Conservation (phyloP, 108 stramenopile genomes). For the Bacterosira constricta region DNA sequence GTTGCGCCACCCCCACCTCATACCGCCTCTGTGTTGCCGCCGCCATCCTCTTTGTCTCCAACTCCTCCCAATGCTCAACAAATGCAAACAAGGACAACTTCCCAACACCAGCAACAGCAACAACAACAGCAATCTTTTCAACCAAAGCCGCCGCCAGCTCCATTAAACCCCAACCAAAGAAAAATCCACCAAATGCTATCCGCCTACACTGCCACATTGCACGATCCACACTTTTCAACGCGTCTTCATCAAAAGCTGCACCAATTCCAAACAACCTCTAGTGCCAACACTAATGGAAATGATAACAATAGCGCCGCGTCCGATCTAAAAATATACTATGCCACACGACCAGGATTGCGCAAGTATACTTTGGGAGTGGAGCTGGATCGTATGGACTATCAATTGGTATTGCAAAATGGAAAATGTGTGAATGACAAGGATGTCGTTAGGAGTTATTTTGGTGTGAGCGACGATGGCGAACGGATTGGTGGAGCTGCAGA, state of each 20-base stretch:
- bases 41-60: background rate
- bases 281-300: background rate
- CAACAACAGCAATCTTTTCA: background rate
- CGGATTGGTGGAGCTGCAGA: background rate
- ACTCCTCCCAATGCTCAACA: background rate
- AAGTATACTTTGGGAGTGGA: constrained; percentile 83
- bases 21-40: background rate
- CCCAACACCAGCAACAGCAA: background rate
- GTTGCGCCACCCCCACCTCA: constrained; percentile 19
- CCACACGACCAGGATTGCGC: constrained; percentile 58
- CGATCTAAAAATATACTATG: constrained; percentile 69
- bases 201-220: constrained; percentile 36
- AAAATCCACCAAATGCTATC: constrained; percentile 5
- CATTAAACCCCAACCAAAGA: background rate
- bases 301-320: constrained; percentile 49
- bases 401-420: constrained; percentile 51
- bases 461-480: constrained; percentile 16
- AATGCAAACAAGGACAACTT: background rate
- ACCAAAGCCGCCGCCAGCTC: background rate
- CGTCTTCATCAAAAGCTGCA: constrained; percentile 50
- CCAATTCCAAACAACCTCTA: background rate
- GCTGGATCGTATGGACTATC: constrained; percentile 77
- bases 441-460: constrained; percentile 43
- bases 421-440: constrained; percentile 20
- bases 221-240: constrained; percentile 43